Base-by-base conservation (phyloP, 2,329 filamentous ascomycete genomes). In the Westerdykella ornata region DNA sequence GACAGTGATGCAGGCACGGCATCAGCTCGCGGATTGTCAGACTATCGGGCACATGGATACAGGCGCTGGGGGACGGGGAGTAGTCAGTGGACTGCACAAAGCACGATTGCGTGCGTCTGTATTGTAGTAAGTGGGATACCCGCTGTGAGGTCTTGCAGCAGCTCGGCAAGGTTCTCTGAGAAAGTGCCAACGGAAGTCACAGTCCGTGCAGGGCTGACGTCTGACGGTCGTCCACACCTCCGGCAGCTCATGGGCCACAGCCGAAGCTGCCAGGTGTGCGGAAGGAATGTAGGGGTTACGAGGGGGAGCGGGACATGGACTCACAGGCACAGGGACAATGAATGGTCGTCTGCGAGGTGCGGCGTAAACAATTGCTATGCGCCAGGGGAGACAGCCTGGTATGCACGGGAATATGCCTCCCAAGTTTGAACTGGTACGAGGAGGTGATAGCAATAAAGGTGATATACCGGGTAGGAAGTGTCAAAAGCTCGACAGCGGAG, bases 141-240 rank as follows among this genome's bases (percentile, higher is more conserved):
- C 49, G 56, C 53, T 49, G 51, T 53, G 48, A 56, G 52, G 52
- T 62, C 52, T 60, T 59, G 54, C 57, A 62, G 54, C 46, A 37
- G n/a, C n/a, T n/a, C 14, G 45, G 53, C 57, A 60, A 57, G 57
- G 60, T 56, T 60, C 45, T 59, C n/a, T 48, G 35, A 50, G 47
- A 52, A 51, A 52, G 52, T 47, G 56, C 51, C 54, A 57, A 63
- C 56, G 57, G 55, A 61, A 57, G 47, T 55, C 53, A 49, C 48
- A 57, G 62, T 61, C 60, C 58, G 59, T 65, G 60, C 62, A 65
- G 60, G 57, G 53, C 57, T 63, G 62, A 60, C 56, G 57, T 62
- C 58, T 57, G 51, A 60, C 53, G 44, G 50, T 37, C 52, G 48
- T 47, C 53, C 55, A 57, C 54, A 53, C 44, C 47, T 59, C 54